A percentile compares a stretch with the other conserved stretches of the same genome.
phyloP scores from a whole-genome alignment of 2,329 filamentous ascomycete genomes.

The Penicillium paneum region DNA sequence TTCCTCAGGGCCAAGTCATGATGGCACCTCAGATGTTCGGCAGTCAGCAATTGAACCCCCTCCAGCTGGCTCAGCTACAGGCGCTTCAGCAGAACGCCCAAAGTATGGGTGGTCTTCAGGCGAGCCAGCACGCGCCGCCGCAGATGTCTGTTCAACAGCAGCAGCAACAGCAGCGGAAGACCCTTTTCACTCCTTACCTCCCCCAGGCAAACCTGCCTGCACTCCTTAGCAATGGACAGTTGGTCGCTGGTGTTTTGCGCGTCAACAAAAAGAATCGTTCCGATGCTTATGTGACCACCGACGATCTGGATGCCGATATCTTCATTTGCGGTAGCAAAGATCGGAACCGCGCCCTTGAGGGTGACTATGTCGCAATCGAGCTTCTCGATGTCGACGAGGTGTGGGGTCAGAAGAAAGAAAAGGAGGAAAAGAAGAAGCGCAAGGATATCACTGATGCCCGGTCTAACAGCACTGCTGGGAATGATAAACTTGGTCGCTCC shows the following conservation, averaged over 20 bases:
- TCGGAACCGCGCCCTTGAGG: slow-evolving; percentile 92
- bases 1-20: slow-evolving; percentile 77
- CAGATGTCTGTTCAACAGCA: slow-evolving; percentile 56
- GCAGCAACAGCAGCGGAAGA: slow-evolving; percentile 86
- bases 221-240: slow-evolving; percentile 82
- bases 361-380: slow-evolving; percentile 92
- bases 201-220: slow-evolving; percentile 92
- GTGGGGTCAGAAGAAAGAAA: slow-evolving; percentile 97
- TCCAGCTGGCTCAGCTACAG: slow-evolving; percentile 87
- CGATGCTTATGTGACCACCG: slow-evolving; percentile 93
- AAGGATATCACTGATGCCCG: slow-evolving; percentile 97
- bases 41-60: slow-evolving; percentile 79
- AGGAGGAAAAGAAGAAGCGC: slow-evolving; percentile 99
- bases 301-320: slow-evolving; percentile 94
- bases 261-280: slow-evolving; percentile 99
- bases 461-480: slow-evolving; percentile 69
- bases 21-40: slow-evolving; percentile 80
- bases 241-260: slow-evolving; percentile 92
- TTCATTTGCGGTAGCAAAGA: slow-evolving; percentile 99
- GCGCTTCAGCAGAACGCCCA: slow-evolving; percentile 83
- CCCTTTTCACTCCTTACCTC: slow-evolving; percentile 94
- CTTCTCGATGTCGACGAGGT: slow-evolving; percentile 97
- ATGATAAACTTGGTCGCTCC: slow-evolving; percentile 56
- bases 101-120: slow-evolving; percentile 63
- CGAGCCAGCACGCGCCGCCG: slow-evolving; percentile 69